Base-by-base conservation (phyloP, 441 rosid genomes). In the Croton setiger region DNA sequence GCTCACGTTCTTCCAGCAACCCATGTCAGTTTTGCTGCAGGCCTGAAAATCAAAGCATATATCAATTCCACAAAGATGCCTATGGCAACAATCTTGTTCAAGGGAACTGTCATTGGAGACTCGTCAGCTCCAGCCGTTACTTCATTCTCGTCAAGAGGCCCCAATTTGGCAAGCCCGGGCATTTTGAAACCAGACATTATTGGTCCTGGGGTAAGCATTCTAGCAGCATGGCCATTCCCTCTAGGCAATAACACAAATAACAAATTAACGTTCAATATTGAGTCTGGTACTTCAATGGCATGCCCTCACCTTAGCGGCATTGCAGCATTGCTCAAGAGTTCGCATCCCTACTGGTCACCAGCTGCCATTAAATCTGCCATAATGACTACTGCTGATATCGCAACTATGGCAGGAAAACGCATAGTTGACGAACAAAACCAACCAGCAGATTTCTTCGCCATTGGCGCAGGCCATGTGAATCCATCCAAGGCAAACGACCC, bases 211-310 rank as follows among this genome's bases (percentile, higher is more conserved):
- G 75, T 75, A 59, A 84, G 70, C 69, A 78, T 84, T 71, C 60
- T 87, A 62, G 87, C 84, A 4, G 87, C 85, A n/a, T 80, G 85
- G 87, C 79, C 81, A 0, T 75, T 75, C 72, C 76, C 85, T 56
- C 64, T 82, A 7, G 72, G 76, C 69, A 74, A 72, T 21, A 69
- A 49, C 15, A 74, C 80, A 3, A 72, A 60, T 23, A 54, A 79
- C 43, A 77, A 64, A 57, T 72, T 70, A 35, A 74, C 74, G 15
- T 77, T 80, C 77, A 82, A 80, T 49, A 83, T 89, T 75, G 76
- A 84, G 85, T 93, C 96, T 41, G 94, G 96, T 57, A 93, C 91
- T 8, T 88, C 96, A 76, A 93, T 93, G 98, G 81, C 94, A 65
- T 93, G 93, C 79, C 97, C 98, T 75, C 96, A 86, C 79, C 66